A percentile compares a stretch with the other conserved stretches of the same genome.
These are phyloP conservation scores for Suhomyces bribrorum DNA, from an alignment of 1,139 yeast species.

Conservation along the genomic window DNA sequence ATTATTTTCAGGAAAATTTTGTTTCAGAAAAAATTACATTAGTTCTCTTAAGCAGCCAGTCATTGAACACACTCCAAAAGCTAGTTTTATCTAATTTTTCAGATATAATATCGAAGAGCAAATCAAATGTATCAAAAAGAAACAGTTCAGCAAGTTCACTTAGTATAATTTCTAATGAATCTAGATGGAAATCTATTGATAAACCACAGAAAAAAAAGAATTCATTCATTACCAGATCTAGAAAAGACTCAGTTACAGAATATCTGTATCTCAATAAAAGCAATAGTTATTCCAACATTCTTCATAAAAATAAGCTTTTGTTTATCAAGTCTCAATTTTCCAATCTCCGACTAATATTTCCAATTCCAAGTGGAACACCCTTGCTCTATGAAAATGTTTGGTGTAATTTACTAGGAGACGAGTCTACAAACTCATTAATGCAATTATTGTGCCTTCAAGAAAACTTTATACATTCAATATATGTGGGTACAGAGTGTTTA, in stretches of 20 bases:
- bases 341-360: slow-evolving; percentile 40
- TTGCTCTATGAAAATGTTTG: slow-evolving; percentile 42
- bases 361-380: slow-evolving; percentile 19
- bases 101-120: slow-evolving; percentile 17
- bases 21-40: slow-evolving; percentile 48
- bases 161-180: too few relatives aligned
- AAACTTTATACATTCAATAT: slow-evolving; percentile 33
- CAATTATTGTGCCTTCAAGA: slow-evolving; percentile 24
- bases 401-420: slow-evolving; percentile 66
- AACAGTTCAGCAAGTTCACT: neutral
- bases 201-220: neutral
- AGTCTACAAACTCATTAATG: slow-evolving; percentile 47
- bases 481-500: slow-evolving; percentile 42
- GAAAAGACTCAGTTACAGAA: neutral
- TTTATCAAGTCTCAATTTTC: slow-evolving; percentile 10
- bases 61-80: slow-evolving; percentile 56
- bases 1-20: slow-evolving; percentile 34
- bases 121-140: neutral
- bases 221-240: neutral
- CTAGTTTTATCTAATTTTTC: slow-evolving; percentile 46
- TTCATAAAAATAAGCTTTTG: slow-evolving; percentile 4
- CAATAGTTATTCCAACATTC: neutral
- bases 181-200: neutral
- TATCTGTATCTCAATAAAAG: too few relatives aligned
- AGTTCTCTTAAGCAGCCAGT: slow-evolving; percentile 64